Evolutionary conservation across 139 green algal genomes (phyloP), one percentile per base, ranked within the genome.

Genomic region (Chlorella sp.): DNA sequence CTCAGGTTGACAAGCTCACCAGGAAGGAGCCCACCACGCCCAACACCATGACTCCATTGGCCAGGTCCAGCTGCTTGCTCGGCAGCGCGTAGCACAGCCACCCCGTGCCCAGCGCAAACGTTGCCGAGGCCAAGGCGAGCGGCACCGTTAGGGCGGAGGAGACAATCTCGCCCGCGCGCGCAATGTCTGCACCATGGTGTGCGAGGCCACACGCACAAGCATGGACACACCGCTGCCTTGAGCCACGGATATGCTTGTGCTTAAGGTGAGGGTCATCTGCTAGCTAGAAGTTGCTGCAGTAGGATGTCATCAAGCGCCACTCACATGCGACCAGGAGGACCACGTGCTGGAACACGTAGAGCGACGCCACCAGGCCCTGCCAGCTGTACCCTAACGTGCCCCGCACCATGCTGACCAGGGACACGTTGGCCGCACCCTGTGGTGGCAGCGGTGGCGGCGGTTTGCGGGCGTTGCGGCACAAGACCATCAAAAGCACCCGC

Each of bases 261-360:
- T 63, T 4, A 29, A 22, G 55, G 17, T 31, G 55, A 6, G 20
- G 23, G 55, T 6, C 60, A 66, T 6, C 60, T 33, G 60, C 27
- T 6, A 29, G 3, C 26, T 4, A 63, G 20, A 31, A 31, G 23
- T 6, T 29, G 23, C 14, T 29, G 55, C 55, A 63, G 14, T n/a
- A 63, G 6, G 20, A 63, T n/a, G 23, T 29, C 55, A n/a, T 31
- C 55, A 14, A 31, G 55, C 60, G 3, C 29, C 5, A 69, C 78
- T 55, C 50, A 84, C 78, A 90, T 33, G 87, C 90, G 4, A 94
- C 90, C 29, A 94, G 81, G 27, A 95, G 74, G 0, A 82, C 70
- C 55, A 92, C 91, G 77, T 93, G 88, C 32, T 95, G 82, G 66
- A 93, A 86, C 1, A 91, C 22, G 71, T 95, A 96, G 3, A 85